Evolutionary conservation across 2,329 filamentous ascomycete species (phyloP), one percentile per base, ranked within the genome.

Genomic region (Sordariomycetes sp.): DNA sequence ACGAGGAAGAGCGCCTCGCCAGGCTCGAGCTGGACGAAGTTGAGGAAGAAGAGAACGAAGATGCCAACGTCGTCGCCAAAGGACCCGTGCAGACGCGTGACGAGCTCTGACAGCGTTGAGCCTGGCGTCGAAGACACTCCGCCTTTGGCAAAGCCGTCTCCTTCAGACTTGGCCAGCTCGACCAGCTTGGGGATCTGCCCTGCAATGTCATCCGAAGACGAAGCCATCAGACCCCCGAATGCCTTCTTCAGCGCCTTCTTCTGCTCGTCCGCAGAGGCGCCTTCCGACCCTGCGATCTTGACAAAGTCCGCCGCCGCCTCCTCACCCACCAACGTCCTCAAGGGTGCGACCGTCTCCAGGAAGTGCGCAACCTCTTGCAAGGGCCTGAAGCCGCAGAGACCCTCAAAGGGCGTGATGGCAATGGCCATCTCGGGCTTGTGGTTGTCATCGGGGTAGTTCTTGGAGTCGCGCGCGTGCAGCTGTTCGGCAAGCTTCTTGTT

Each of bases 401-500:
- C 92, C 55, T 96, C 90, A 46, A 98, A 98, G 0, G 86, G 82
- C 1, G 92, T 96, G 49, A 98, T 82, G 41, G 92, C 92, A 57
- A 98, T 94, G 42, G 92, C 88, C 92, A 98, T 98, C 63, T 98
- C 92, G 21, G 92, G 92, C 65, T 98, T 98, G 70, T 98, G 92
- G 65, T 98, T 98, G 66, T 96, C 90, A 68, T 98, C 87, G 38
- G 90, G 92, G 55, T 98, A 98, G 67, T 98, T 93, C 62, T 86
- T 86, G 32, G 87, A 74, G 53, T 98, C 90, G 42, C 72, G 78
- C 25, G 79, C 75, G 57, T 96, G 92, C 20, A 98, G 68, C 54
- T 86, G 66, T 63, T 93, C 90, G 33, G 92, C 92, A 11, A 66
- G 79, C 61, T 84, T 86, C 74, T 94, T 94, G 66, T 94, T 93